Base-by-base conservation (phyloP, 2,329 filamentous ascomycete species). In the Penicillium sp. region DNA sequence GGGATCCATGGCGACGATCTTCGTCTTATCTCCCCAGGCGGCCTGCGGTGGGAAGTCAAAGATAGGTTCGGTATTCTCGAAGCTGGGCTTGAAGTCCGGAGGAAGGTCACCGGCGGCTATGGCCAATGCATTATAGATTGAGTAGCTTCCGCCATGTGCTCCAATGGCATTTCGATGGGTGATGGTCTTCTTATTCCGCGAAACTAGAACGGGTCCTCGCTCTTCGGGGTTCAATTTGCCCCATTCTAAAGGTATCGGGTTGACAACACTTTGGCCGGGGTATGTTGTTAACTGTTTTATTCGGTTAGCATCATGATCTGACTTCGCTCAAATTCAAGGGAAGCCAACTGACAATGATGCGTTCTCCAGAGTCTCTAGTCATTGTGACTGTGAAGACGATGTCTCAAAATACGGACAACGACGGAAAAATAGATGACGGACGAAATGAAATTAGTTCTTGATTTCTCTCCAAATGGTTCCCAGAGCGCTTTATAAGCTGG, bases 1-100 rank as follows among this genome's bases (percentile, higher is more conserved):
- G 0, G 93, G 93, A 71, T 98, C 95, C 92, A 99, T 96, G n/a
- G 93, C 91, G 16, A 98, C 93, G 61, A 99, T 97, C 81, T 97
- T 98, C 76, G 91, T 92, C 69, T 85, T 85, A 71, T 96, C 91
- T 26, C 84, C 85, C 93, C 93, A 98, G 76, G 95, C 87, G 6
- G 90, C 88, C 67, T 96, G 96, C 6, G 91, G 92, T 0, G 92
- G 92, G 70, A 98, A 91, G 53, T 88, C 85, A 23, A 87, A 91
- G 19, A 93, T 92, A 11, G 95, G 95, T 74, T 98, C 91, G 9
- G 92, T 96, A 74, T 98, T 91, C 61, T 88, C 88, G 73, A 89
- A 88, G 71, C 90, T 87, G 10, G 88, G 86, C 68, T 84, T 90
- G 76, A 97, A 93, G 65, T 96, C 88, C 37, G 86, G 83, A 59